Evolutionary conservation across 2,329 filamentous ascomycete genomes (phyloP).

Genomic region (Ophiostoma novo-ulmi): DNA sequence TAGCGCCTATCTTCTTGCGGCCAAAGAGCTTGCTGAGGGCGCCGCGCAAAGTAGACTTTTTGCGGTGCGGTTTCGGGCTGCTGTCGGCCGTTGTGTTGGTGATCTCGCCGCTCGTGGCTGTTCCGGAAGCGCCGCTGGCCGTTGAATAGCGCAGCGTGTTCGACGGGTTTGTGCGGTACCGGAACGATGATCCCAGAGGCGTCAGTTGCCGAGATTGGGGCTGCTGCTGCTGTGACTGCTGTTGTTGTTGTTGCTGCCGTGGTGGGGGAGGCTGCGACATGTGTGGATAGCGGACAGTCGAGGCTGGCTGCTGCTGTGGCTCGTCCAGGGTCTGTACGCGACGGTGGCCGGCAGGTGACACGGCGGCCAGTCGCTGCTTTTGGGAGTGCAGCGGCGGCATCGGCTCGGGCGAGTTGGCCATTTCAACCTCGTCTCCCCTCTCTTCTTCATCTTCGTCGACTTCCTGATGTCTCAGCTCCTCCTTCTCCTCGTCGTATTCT

Average conservation of each 20-base stretch:
- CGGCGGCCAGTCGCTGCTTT: not conserved
- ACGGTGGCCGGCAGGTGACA: constrained; percentile 8
- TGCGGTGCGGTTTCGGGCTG: constrained; percentile 41
- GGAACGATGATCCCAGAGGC: constrained; percentile 21
- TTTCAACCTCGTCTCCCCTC: not conserved
- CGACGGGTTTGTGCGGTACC: constrained; percentile 36
- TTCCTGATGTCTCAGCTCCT: not conserved
- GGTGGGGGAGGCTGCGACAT: constrained; percentile 4
- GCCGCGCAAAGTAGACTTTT: constrained; percentile 53
- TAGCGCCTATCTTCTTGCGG: constrained; percentile 43
- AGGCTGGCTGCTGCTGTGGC: not conserved
- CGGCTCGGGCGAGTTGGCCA: constrained; percentile 4
- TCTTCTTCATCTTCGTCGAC: not conserved
- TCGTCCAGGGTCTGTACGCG: constrained; percentile 14
- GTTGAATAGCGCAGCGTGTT: constrained; percentile 46
- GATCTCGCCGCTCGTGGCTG: not conserved
- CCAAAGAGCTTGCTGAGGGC: constrained; percentile 56
- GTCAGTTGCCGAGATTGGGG: not conserved
- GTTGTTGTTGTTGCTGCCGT: constrained; percentile 10
- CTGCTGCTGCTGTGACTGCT: not conserved
- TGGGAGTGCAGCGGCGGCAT: constrained; percentile 6
- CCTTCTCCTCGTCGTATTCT: not conserved
- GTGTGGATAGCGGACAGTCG: not conserved
- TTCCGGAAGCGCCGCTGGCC: constrained; percentile 39
- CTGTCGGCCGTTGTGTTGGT: constrained; percentile 5